Base-by-base conservation (phyloP, 1,139 yeast species). In the Diutina siamensis region DNA sequence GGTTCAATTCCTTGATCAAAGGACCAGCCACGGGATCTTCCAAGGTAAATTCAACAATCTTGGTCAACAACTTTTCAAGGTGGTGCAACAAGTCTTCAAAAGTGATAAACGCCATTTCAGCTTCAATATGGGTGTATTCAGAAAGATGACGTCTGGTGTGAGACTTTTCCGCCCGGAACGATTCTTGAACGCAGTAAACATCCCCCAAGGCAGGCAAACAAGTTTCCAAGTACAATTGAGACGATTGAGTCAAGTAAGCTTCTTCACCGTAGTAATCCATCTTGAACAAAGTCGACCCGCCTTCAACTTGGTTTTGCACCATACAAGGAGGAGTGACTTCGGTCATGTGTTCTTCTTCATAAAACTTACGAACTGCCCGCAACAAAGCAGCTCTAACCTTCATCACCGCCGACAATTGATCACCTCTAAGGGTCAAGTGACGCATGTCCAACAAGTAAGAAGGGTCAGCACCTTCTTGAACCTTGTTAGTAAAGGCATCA, bases 291-390 rank as follows among this genome's bases (percentile, higher is more conserved):
- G 98, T 94, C 32, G 97, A 84, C 47, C 99, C 99, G 63, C 99
- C 98, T 71, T 94, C 99, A 50, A 94, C 99, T 71, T 92, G 97
- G 42, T 97, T 89, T 70, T 94, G 98, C 49, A 94, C 99, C 97
- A 94, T 89, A 68, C 97, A 89, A 58, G 99, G 99, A 45, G 98
- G 97, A 35, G 97, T 92, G 50, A 94, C 97, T 72, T 94, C 99
- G 44, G 79, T 69, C 48, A 88, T 61, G 38, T 79, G 77, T 67
- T 84, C 89, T 57, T 87, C 94, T 32, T 64, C 71, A 60, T 75
- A 89, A 50, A 84, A 83, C 54, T 78, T 74, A 70, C 99, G 80
- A 56, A 94, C 68, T 33, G 94, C 71, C 46, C 70, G 69, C 58
- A 92, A 70, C 49, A 88, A 73, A 35, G 80, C 69, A 40, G 97